Evolutionary conservation across 208 protist species (phyloP), one percentile per base, ranked within the genome.

Genomic region (Naegleria lovaniensis): DNA sequence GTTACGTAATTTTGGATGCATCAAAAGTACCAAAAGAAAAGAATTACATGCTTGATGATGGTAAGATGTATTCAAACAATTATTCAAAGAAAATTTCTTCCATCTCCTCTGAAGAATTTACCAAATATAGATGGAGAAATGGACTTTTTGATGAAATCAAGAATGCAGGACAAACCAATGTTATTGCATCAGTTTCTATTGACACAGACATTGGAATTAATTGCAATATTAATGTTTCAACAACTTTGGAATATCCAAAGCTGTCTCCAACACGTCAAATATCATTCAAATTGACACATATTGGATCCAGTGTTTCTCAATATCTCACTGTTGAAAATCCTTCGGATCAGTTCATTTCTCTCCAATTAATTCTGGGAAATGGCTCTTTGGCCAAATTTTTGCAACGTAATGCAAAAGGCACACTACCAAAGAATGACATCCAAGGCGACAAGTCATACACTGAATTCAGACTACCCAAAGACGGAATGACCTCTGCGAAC

Each of bases 41-140:
- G 40, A 85, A 85, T 85, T 85, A 85, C 83, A 85, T 85, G 83
- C 5, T 36, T 0, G 67, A 79, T 79, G 67, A 79, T 79, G 67
- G 16, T 36, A 79, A 79, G n/a, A 38, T 15, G 9, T 16, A 15
- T 19, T 19, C 29, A 2, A 43, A 39, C 29, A 48, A 16, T 33
- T 51, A 43, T 43, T 48, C n/a, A 29, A 85, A 85, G n/a, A 85
- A 33, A n/a, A 22, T 43, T 29, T 51, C 83, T 29, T 33, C 39
- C 83, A 22, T 85, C 29, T 85, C 83, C 0, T 25, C 83, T 22
- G 39, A 85, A 40, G 83, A 85, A 43, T 85, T 85, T 48, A 43
- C 33, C 29, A 85, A 85, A 9, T 85, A 85, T 13, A 85, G 83
- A 85, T 40, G 13, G 83, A 85, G 83, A 85, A 85, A 48, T 51